Evolutionary conservation across 1,284 basidiomycete species (phyloP), one percentile per base, ranked within the genome.

Genomic region (Psilocybe mexicana): DNA sequence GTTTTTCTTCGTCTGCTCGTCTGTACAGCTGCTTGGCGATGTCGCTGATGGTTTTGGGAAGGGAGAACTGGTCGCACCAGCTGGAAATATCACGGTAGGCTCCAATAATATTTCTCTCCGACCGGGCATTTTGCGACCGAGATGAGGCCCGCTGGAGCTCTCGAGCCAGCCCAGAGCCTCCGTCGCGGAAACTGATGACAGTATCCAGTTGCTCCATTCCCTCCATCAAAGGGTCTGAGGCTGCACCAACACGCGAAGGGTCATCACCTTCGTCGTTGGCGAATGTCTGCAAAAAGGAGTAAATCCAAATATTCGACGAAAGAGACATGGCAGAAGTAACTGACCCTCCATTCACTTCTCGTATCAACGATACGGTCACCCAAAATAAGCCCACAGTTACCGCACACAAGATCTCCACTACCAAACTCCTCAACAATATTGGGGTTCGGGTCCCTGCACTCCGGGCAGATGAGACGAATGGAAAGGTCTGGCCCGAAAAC

Each of bases 211-310:
- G 91, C 71, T 96, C 94, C 67, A 94, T 90, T 49, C 93, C 93
- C 70, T 98, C 96, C 76, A 98, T 82, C 28, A 98, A 79, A 53
- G 96, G 94, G 72, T 98, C 95, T 43, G 89, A 87, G 42, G 95
- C 94, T 55, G 94, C 94, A 78, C 97, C 97, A 64, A 99, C 97
- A 92, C 97, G 97, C 67, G 96, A 99, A 58, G 96, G 96, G 73
- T 99, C 97, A 73, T 99, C 97, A 61, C 96, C 96, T 78, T 98
- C 96, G 73, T 99, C 95, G 68, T 95, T 97, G 65, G 97, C 97
- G 75, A 99, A 99, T 58, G 97, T 99, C 89, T 98, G 82, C 52
- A 65, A 55, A 60, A 54, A 18, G 6, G 46, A 14, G 8, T 3
- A 48, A 48, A 14, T 8, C 14, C 12, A 35, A 30, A 11, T 6